phyloP scores from a whole-genome alignment of 1,284 basidiomycete genomes.

The Heterobasidion annosum region DNA sequence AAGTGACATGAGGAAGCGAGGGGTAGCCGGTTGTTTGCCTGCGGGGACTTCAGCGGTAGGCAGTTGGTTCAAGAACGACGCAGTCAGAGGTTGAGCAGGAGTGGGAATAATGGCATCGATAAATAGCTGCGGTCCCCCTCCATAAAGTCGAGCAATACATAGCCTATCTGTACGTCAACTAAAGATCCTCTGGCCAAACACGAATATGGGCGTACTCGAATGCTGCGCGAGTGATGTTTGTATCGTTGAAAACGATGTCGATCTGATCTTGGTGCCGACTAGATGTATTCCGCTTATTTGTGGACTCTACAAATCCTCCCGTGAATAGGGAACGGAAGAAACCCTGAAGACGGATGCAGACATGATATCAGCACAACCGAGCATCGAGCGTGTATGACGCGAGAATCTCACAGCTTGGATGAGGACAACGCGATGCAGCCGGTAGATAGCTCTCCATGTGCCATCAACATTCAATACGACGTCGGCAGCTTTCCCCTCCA shows the following conservation, averaged over 20 bases:
- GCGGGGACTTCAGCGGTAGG: conserved; percentile 26
- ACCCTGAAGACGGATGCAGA: conserved; percentile 33
- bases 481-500: conserved; percentile 67
- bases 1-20: conserved; percentile 78
- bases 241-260: conserved; percentile 72
- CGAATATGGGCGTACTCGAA: conserved; percentile 40
- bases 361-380: not conserved
- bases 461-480: conserved; percentile 63
- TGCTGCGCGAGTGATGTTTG: conserved; percentile 79
- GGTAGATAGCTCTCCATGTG: conserved; percentile 70
- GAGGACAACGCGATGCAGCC: conserved; percentile 74
- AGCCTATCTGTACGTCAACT: conserved; percentile 37
- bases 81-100: conserved; percentile 58
- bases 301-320: conserved; percentile 60
- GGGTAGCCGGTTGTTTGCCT: conserved; percentile 66
- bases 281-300: conserved; percentile 12
- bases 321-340: conserved; percentile 84
- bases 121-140: conserved; percentile 71
- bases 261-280: conserved; percentile 31
- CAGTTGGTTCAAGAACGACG: conserved; percentile 37
- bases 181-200: not conserved
- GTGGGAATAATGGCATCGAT: conserved; percentile 63
- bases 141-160: conserved; percentile 78
- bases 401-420: conserved; percentile 64
- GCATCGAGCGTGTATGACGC: not conserved